These are phyloP conservation scores for Pezicula carpinea DNA, from an alignment of 2,329 filamentous ascomycete genomes.

Conservation along the genomic window DNA sequence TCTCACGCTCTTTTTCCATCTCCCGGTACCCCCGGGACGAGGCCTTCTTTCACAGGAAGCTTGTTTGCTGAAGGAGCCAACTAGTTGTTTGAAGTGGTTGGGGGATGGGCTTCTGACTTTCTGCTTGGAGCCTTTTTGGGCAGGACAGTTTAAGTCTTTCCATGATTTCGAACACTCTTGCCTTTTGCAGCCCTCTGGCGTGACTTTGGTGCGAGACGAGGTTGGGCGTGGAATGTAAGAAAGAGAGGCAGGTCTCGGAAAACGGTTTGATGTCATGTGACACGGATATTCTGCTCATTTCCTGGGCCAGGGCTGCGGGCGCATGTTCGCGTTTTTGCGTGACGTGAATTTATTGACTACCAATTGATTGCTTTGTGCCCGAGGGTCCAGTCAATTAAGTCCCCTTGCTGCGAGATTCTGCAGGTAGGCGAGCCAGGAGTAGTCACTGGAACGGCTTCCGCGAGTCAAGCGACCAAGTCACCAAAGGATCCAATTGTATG, in stretches of 20 bases:
- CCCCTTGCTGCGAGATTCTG: neutral
- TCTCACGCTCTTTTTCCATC: neutral
- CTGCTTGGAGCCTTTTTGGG: no score
- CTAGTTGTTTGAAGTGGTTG: no score
- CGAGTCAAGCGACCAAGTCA: no score
- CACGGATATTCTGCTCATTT: slow-evolving; percentile 6
- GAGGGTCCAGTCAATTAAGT: neutral
- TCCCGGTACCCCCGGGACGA: no score
- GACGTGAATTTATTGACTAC: neutral
- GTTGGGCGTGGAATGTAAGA: slow-evolving; percentile 14
- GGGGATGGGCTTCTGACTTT: no score
- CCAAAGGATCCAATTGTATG: no score
- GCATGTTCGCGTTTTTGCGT: slow-evolving; percentile 4
- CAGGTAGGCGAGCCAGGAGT: neutral
- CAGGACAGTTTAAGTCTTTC: neutral
- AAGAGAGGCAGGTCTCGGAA: slow-evolving; percentile 4
- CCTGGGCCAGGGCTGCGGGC: slow-evolving; percentile 11
- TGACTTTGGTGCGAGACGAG: slow-evolving; percentile 1
- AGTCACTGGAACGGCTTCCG: neutral
- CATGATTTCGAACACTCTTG: slow-evolving; percentile 1
- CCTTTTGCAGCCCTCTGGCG: no score
- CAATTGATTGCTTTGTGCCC: neutral
- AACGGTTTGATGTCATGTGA: slow-evolving; percentile 13
- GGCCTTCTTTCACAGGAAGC: no score
- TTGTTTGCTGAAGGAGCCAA: no score